phyloP scores from a whole-genome alignment of 768 basidiomycete genomes.

The Mycena leptocephala region DNA sequence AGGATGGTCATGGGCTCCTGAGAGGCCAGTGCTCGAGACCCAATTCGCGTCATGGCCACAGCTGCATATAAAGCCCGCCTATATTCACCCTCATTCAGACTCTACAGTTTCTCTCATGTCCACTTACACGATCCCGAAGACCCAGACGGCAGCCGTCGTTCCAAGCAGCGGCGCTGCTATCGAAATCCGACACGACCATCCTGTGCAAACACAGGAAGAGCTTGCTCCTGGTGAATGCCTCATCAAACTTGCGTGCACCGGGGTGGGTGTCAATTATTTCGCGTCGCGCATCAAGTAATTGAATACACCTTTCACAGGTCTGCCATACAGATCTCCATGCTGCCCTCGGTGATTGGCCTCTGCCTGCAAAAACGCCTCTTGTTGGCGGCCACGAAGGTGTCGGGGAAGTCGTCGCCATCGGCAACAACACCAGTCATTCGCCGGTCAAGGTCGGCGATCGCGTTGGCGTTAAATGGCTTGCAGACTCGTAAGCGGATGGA shows the following conservation, averaged over 20 bases:
- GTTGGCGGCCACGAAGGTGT: slow-evolving; percentile 92
- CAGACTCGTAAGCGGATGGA: slow-evolving; percentile 62
- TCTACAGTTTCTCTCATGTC: background rate
- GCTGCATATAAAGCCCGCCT: slow-evolving; percentile 6
- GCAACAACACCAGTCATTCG: slow-evolving; percentile 68
- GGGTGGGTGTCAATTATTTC: slow-evolving; percentile 50
- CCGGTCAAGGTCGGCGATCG: slow-evolving; percentile 84
- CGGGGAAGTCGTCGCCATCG: slow-evolving; percentile 87
- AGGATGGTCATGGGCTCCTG: too few species aligned
- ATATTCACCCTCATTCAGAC: too few species aligned
- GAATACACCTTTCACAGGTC: slow-evolving; percentile 44
- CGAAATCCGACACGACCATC: slow-evolving; percentile 61
- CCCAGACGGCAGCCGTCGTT: slow-evolving; percentile 62
- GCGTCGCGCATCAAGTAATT: background rate
- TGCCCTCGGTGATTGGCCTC: slow-evolving; percentile 85
- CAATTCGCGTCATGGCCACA: background rate
- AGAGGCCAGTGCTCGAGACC: background rate
- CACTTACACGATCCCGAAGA: slow-evolving; percentile 51
- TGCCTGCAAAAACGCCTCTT: slow-evolving; percentile 74
- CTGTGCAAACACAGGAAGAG: slow-evolving; percentile 69
- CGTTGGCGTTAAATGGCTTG: slow-evolving; percentile 90
- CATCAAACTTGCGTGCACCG: slow-evolving; percentile 82
- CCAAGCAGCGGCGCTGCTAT: slow-evolving; percentile 51
- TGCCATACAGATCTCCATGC: slow-evolving; percentile 91
- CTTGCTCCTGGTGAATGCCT: slow-evolving; percentile 83